Conservation (phyloP, 257 asterid genomes). For the Solanum appendiculatum region DNA sequence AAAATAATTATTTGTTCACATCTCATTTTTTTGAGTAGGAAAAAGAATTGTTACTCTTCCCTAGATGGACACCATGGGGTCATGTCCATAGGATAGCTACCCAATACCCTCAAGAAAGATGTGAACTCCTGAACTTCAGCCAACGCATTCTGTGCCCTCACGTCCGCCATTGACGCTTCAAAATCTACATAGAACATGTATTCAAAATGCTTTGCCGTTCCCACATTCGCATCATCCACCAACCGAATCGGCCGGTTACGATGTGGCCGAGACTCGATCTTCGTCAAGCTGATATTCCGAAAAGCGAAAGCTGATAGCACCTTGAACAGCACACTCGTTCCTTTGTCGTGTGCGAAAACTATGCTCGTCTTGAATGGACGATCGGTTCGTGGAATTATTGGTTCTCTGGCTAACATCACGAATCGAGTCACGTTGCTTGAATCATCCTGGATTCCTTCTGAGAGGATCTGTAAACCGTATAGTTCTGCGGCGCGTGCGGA, state of each 20-base stretch:
- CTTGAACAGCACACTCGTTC: constrained; percentile 69
- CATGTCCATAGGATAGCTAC: constrained; percentile 95
- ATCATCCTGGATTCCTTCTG: constrained; percentile 81
- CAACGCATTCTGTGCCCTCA: constrained; percentile 79
- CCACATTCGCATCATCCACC: constrained; percentile 54
- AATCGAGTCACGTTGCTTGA: constrained; percentile 74
- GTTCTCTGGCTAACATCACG: constrained; percentile 88
- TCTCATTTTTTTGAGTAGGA: not conserved
- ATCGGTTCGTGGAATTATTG: constrained; percentile 71
- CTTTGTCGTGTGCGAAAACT: constrained; percentile 75
- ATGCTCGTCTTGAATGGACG: constrained; percentile 94
- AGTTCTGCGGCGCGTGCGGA: constrained; percentile 84
- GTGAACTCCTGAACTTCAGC: constrained; percentile 93
- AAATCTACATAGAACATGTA: constrained; percentile 79
- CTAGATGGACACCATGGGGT: constrained; percentile 69
- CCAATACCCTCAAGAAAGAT: constrained; percentile 78
- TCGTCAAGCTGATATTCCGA: constrained; percentile 63
- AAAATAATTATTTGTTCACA: not conserved
- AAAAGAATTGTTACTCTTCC: constrained; percentile 8
- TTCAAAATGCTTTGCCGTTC: constrained; percentile 76
- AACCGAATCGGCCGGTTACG: constrained; percentile 59
- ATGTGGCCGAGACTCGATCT: constrained; percentile 86
- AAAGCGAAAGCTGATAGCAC: constrained; percentile 82
- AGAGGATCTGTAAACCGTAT: constrained; percentile 52
- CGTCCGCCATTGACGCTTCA: constrained; percentile 90